Base-by-base conservation (phyloP, 306 rosid species). In the Corylus heterophylla region DNA sequence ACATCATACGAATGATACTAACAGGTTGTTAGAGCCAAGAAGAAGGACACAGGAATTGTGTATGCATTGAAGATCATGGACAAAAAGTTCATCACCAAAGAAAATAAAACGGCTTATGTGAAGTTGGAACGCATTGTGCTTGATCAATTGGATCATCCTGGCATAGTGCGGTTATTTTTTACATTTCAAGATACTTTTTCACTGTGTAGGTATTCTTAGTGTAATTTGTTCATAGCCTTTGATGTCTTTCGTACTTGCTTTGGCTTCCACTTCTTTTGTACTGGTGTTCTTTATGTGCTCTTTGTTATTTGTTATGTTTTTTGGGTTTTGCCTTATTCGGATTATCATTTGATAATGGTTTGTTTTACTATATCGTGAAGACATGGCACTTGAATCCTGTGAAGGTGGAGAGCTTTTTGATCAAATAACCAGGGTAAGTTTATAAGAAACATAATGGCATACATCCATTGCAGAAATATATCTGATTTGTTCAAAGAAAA, bases 401-500 rank as follows among this genome's bases (percentile, higher is more conserved):
- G 99, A 96, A 89, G 99, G 99, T 50, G 99, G 99, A 82, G 99
- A 96, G 69, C 99, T 96, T 80, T 96, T 96, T 88, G 99, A 96
- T 84, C 99, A 93, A 86, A 96, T 96, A 86, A 90, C 91, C 80
- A 92, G 98, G 96, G 99, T 96, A 88, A 90, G 98, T 84, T 78
- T 76, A 63, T 58, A 22, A 51, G 58, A 63, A 27, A 63, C 58
- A 49, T 77, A 22, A 73, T 50, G 62, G 49, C 55, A 59, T 77
- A 35, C 64, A 39, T 51, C 74, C 82, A 29, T 66, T 74, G 55
- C 75, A 71, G 76, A 76, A 47, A 73, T 76, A 54, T 59, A 44
- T 39, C 48, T 76, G 35, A 56, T 49, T 82, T 76, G 68, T 74
- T 27, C 45, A 25, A 45, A 72, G 54, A 75, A n/a, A 14, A 18